phyloP scores from a whole-genome alignment of 345 rosid genomes.

The Arabidopsis thaliana region DNA sequence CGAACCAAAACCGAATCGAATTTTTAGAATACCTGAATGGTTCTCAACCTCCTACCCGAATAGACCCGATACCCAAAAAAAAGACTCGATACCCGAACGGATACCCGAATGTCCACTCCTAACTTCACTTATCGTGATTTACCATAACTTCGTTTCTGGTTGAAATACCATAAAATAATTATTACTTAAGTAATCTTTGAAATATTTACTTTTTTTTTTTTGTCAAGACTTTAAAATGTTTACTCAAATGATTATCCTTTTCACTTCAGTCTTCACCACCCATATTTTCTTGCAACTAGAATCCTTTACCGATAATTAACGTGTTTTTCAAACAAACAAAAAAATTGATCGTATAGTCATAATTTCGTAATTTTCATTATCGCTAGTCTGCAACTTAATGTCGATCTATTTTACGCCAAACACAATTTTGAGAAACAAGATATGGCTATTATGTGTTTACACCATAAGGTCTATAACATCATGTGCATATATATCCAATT shows the following conservation, averaged over 20 bases:
- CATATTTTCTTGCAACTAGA: background rate
- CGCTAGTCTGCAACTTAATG: background rate
- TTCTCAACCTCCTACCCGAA: too few relatives aligned
- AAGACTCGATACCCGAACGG: too few relatives aligned
- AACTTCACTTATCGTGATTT: too few relatives aligned
- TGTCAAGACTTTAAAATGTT: too few relatives aligned
- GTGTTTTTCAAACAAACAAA: background rate
- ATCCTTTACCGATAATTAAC: background rate
- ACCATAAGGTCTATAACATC: background rate
- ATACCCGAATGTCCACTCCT: too few relatives aligned
- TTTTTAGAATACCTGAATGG: too few relatives aligned
- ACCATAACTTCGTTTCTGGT: too few relatives aligned
- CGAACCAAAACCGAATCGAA: too few relatives aligned
- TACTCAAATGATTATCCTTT: background rate
- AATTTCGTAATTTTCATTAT: background rate
- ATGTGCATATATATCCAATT: conserved; percentile 7
- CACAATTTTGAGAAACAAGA: background rate
- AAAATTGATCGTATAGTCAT: background rate
- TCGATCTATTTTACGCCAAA: background rate
- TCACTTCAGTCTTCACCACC: background rate
- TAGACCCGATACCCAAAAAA: too few relatives aligned
- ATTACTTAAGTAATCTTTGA: background rate
- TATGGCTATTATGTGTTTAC: background rate
- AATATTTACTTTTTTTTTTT: background rate
- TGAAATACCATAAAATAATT: background rate